These are phyloP conservation scores for Neurospora pannonica DNA, from an alignment of 495 filamentous ascomycete genomes.

Conservation along the genomic window DNA sequence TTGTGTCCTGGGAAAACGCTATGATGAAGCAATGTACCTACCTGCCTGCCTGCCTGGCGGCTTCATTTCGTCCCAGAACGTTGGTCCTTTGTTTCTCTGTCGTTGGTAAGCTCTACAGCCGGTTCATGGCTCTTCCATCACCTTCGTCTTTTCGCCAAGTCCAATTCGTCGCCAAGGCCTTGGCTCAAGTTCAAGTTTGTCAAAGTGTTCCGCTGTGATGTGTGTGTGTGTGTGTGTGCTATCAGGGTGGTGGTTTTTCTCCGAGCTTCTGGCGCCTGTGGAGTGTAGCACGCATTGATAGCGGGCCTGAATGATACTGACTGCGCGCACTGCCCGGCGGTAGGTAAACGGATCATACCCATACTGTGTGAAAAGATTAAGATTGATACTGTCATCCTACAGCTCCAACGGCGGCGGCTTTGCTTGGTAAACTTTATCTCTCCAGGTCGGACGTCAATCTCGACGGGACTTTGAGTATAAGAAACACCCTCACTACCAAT, in stretches of 20 bases:
- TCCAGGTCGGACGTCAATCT: not conserved
- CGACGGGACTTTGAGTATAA: not conserved
- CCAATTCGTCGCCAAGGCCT: not conserved
- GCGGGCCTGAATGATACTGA: not conserved
- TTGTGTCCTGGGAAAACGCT: not conserved
- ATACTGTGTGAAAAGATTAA: not conserved
- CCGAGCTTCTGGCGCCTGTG: not conserved
- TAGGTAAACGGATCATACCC: not conserved
- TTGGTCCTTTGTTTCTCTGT: not conserved
- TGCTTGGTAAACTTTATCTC: not conserved
- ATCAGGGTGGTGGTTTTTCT: not conserved
- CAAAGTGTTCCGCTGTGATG: not conserved
- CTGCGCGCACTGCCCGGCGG: not conserved
- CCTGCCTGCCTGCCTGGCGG: not conserved
- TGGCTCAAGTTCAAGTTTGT: not conserved
- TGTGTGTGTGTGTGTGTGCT: not conserved
- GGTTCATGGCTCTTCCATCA: not conserved
- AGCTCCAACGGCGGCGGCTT: not conserved
- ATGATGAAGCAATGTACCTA: not conserved
- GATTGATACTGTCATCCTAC: not conserved
- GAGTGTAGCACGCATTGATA: not conserved
- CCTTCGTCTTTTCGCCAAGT: not conserved
- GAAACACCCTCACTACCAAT: not conserved
- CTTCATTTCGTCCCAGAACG: not conserved
- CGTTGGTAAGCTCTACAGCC: not conserved